Evolutionary conservation across 345 rosid species (phyloP).

Genomic region (Gossypium bickii): DNA sequence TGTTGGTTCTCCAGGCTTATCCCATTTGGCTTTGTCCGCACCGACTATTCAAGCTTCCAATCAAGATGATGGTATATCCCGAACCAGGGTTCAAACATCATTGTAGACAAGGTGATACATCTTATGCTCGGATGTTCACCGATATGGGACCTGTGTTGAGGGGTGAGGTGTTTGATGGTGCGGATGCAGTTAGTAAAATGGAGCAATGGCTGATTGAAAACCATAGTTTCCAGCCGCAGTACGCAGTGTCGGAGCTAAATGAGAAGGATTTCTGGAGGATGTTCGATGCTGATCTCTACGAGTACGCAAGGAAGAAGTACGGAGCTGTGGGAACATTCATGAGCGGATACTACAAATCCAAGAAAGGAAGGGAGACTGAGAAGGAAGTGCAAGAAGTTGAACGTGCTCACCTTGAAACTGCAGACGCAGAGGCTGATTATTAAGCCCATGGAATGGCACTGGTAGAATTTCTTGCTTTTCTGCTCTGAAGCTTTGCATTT

Average conservation of each 20-base stretch:
- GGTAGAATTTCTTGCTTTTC: slow-evolving; percentile 11
- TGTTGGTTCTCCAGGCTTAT: slow-evolving; percentile 47
- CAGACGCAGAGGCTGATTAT: slow-evolving; percentile 47
- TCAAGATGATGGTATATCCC: slow-evolving; percentile 79
- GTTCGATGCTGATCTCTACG: slow-evolving; percentile 18
- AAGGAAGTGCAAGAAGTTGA: slow-evolving; percentile 95
- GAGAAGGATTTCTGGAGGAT: slow-evolving; percentile 6
- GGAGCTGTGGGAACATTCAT: slow-evolving; percentile 93
- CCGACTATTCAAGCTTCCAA: slow-evolving; percentile 73
- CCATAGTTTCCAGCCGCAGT: slow-evolving; percentile 91
- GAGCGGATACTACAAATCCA: slow-evolving; percentile 92
- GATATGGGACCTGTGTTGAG: slow-evolving; percentile 83
- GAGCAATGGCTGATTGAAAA: slow-evolving; percentile 92
- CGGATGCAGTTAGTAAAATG: slow-evolving; percentile 73
- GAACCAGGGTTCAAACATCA: slow-evolving; percentile 87
- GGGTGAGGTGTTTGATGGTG: slow-evolving; percentile 84
- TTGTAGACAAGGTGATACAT: slow-evolving; percentile 78
- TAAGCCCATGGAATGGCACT: neutral
- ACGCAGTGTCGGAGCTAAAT: slow-evolving; percentile 36
- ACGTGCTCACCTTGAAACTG: slow-evolving; percentile 68
- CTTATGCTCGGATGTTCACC: slow-evolving; percentile 86
- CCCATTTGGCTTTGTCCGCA: slow-evolving; percentile 98
- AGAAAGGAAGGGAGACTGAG: slow-evolving; percentile 98
- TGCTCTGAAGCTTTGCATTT: neutral
- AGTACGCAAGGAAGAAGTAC: slow-evolving; percentile 76